phyloP scores from a whole-genome alignment of 2,329 filamentous ascomycete species.

The Rachicladosporium sp. region DNA sequence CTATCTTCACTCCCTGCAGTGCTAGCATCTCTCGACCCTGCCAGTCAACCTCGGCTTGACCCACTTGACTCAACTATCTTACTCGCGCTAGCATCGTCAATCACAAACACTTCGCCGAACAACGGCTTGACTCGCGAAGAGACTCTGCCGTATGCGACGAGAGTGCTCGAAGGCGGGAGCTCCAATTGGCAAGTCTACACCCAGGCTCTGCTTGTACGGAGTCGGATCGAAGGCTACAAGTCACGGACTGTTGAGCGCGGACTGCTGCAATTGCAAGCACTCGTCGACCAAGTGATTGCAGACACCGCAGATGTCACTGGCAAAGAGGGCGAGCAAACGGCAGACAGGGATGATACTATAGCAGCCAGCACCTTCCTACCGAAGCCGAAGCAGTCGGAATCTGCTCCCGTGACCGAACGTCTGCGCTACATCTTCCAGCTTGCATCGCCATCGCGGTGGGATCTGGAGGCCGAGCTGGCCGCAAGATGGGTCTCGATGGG shows the following conservation, averaged over 20 bases:
- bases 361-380: constrained; percentile 70
- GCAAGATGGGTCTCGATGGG: constrained; percentile 85
- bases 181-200: constrained; percentile 99
- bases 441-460: constrained; percentile 78
- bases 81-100: constrained; percentile 64
- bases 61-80: constrained; percentile 84
- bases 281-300: constrained; percentile 88
- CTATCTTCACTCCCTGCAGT: constrained; percentile 44
- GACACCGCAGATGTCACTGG: constrained; percentile 48
- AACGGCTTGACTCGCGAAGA: constrained; percentile 87
- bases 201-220: constrained; percentile 78
- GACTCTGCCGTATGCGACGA: constrained; percentile 77
- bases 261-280: constrained; percentile 81
- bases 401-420: constrained; percentile 63
- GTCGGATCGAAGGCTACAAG: constrained; percentile 76
- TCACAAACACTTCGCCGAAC: constrained; percentile 76
- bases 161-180: constrained; percentile 76
- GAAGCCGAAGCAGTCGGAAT: constrained; percentile 59
- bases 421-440: constrained; percentile 76
- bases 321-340: constrained; percentile 7
- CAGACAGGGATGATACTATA: constrained; percentile 13
- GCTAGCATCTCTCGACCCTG: constrained; percentile 56
- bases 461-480: constrained; percentile 84
- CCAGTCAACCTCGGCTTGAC: constrained; percentile 68
- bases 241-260: constrained; percentile 81